phyloP scores from a whole-genome alignment of 129 eudicot genomes.

The Glebionis coronaria region DNA sequence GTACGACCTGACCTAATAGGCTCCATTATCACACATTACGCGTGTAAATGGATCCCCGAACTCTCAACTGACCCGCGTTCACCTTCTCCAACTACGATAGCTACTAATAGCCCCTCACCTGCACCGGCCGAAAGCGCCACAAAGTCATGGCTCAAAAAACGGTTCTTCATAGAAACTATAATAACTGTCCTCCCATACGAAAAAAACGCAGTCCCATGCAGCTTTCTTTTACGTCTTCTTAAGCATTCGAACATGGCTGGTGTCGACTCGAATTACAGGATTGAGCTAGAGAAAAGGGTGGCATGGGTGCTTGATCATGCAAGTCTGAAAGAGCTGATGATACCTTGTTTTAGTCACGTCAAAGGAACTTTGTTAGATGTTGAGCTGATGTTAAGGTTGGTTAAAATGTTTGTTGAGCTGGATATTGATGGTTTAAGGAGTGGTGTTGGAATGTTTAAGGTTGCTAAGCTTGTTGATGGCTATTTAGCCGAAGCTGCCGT shows the following conservation, averaged over 20 bases:
- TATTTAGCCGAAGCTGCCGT: constrained; percentile 87
- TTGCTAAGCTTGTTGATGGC: constrained; percentile 65
- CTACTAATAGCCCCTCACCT: constrained; percentile 12
- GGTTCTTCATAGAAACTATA: constrained; percentile 55
- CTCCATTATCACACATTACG: constrained; percentile 74
- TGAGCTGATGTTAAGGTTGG: constrained; percentile 53
- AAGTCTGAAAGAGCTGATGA: constrained; percentile 59
- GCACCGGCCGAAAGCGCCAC: constrained; percentile 41
- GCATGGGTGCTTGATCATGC: constrained; percentile 83
- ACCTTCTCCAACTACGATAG: neutral
- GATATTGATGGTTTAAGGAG: constrained; percentile 42
- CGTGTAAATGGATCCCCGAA: constrained; percentile 75
- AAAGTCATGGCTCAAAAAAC: constrained; percentile 56
- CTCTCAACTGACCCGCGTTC: constrained; percentile 30
- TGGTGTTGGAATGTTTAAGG: constrained; percentile 65
- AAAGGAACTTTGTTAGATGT: constrained; percentile 56
- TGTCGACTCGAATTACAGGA: constrained; percentile 32
- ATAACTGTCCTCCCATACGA: constrained; percentile 70
- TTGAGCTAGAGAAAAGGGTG: constrained; percentile 54
- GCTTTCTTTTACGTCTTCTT: constrained; percentile 65
- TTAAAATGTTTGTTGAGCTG: constrained; percentile 46
- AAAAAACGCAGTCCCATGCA: constrained; percentile 62
- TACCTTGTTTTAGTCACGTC: constrained; percentile 76
- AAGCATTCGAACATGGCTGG: constrained; percentile 54
- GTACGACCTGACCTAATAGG: constrained; percentile 65